Percentiles rank a stretch among this genome's conserved stretches.
Evolutionary conservation across 1,284 basidiomycete genomes (phyloP).

Genomic region (Marasmius fiardii): DNA sequence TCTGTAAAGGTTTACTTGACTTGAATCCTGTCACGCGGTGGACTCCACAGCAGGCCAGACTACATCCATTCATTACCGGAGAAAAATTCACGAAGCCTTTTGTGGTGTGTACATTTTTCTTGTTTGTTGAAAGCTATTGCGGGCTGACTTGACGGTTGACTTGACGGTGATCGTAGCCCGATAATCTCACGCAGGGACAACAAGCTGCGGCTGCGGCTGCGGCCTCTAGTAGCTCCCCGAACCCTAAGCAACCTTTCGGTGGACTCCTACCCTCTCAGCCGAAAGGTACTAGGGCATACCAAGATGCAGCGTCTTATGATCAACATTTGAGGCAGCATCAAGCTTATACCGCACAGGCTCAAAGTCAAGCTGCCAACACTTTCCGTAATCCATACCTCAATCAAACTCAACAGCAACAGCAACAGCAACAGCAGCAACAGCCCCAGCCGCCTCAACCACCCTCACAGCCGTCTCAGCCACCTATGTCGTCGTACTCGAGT

Average conservation of each 20-base stretch:
- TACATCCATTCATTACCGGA: slow-evolving; percentile 98
- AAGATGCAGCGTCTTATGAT: slow-evolving; percentile 92
- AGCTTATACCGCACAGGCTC: slow-evolving; percentile 83
- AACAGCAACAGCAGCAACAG: slow-evolving; percentile 31
- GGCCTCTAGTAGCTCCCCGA: slow-evolving; percentile 25
- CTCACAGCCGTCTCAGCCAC: slow-evolving; percentile 6
- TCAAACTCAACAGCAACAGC: slow-evolving; percentile 31
- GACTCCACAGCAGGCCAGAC: slow-evolving; percentile 94
- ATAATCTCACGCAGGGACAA: slow-evolving; percentile 37
- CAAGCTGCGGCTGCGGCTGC: slow-evolving; percentile 26
- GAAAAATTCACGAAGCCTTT: slow-evolving; percentile 91
- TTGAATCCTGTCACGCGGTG: slow-evolving; percentile 94
- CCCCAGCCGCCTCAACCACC: slow-evolving; percentile 18
- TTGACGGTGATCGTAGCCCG: slow-evolving; percentile 49
- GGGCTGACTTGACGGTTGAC: not conserved
- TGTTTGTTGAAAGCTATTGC: not conserved
- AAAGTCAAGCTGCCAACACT: slow-evolving; percentile 63
- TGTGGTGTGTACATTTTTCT: slow-evolving; percentile 53
- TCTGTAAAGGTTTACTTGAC: slow-evolving; percentile 92
- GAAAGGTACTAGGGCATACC: slow-evolving; percentile 80
- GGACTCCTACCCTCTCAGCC: slow-evolving; percentile 82
- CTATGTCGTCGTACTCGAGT: slow-evolving; percentile 17
- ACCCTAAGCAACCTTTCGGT: slow-evolving; percentile 91
- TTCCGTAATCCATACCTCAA: slow-evolving; percentile 75
- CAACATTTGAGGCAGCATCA: slow-evolving; percentile 95